phyloP scores from a whole-genome alignment of 2,329 filamentous ascomycete genomes.

The Fusarium denticulatum region DNA sequence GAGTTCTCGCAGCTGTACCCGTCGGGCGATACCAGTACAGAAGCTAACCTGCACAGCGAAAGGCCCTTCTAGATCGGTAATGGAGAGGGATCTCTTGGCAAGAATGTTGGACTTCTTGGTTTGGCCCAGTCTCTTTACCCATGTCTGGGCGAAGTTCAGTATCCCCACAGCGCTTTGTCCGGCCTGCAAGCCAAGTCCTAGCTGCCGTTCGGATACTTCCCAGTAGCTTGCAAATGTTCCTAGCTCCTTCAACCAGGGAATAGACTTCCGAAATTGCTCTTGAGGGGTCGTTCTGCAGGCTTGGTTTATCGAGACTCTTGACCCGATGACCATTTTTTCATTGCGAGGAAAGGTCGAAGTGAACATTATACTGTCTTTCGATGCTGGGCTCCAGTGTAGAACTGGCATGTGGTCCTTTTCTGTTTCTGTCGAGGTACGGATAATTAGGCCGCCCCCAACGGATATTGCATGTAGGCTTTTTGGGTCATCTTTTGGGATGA shows the following conservation, averaged over 20 bases:
- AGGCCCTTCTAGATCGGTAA: rapidly evolving
- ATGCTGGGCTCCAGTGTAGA: background rate
- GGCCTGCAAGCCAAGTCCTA: rapidly evolving
- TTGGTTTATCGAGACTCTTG: no score
- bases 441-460: rapidly evolving
- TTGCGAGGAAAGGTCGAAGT: no score
- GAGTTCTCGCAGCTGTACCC: rapidly evolving
- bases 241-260: background rate
- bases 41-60: background rate
- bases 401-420: rapidly evolving
- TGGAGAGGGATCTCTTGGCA: rapidly evolving
- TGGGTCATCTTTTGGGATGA: rapidly evolving
- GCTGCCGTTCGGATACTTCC: background rate
- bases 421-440: rapidly evolving
- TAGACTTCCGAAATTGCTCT: no score
- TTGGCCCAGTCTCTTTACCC: rapidly evolving
- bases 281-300: no score
- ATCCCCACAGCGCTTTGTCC: rapidly evolving
- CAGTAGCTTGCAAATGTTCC: background rate
- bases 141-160: rapidly evolving
- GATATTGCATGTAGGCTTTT: background rate
- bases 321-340: no score
- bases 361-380: rapidly evolving
- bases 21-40: rapidly evolving
- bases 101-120: background rate